Evolutionary conservation across 306 rosid species (phyloP).

Genomic region (Phaseolus lunatus): DNA sequence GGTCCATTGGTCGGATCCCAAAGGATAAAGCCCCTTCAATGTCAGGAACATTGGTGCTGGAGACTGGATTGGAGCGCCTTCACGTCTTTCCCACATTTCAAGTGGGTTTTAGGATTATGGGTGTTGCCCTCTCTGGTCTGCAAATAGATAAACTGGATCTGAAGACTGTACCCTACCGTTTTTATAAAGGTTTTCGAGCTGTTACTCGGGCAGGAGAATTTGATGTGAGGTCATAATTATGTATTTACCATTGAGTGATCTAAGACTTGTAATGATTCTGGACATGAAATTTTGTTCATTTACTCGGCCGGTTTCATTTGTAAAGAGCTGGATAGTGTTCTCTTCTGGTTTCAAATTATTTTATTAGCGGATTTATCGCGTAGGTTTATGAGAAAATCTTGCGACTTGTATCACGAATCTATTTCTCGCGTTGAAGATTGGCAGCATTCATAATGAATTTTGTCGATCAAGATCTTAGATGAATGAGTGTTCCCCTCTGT

Average conservation of each 20-base stretch:
- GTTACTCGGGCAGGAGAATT: slow-evolving; percentile 84
- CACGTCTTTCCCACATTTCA: slow-evolving; percentile 87
- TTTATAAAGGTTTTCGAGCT: slow-evolving; percentile 93
- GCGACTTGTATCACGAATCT: slow-evolving; percentile 27
- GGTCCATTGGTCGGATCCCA: slow-evolving; percentile 91
- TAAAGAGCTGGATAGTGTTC: slow-evolving; percentile 23
- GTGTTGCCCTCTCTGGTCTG: slow-evolving; percentile 87
- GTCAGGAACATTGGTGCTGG: slow-evolving; percentile 88
- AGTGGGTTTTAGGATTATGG: slow-evolving; percentile 85
- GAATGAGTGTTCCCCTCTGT: not conserved
- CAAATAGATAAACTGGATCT: slow-evolving; percentile 86
- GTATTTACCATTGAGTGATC: slow-evolving; percentile 34
- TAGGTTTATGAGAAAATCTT: slow-evolving; percentile 1
- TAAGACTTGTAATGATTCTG: slow-evolving; percentile 31
- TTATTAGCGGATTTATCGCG: slow-evolving; percentile 3
- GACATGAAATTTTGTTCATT: slow-evolving; percentile 41
- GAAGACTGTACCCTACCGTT: slow-evolving; percentile 67
- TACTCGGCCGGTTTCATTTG: slow-evolving; percentile 35
- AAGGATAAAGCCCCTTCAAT: slow-evolving; percentile 89
- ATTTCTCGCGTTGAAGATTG: not conserved
- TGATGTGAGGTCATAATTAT: slow-evolving; percentile 74
- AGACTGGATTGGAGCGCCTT: slow-evolving; percentile 79
- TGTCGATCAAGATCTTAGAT: slow-evolving; percentile 15
- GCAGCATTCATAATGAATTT: slow-evolving; percentile 12
- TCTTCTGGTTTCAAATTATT: slow-evolving; percentile 18